These are phyloP conservation scores for Aquilaria agallochum DNA, from an alignment of 441 rosid species.

Conservation along the genomic window DNA sequence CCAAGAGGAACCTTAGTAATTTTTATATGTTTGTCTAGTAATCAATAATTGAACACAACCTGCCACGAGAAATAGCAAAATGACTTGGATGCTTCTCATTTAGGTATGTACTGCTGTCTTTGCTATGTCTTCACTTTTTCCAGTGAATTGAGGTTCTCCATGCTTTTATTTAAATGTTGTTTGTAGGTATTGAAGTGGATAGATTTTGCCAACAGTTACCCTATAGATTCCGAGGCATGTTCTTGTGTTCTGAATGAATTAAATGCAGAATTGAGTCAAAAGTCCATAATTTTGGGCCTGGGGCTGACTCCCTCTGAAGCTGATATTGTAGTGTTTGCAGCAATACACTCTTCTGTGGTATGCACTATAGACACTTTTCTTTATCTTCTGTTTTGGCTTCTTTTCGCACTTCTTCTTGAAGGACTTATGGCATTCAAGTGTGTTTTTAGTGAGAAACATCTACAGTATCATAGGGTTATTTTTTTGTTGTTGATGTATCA, in stretches of 20 bases:
- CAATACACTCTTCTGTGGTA: constrained; percentile 70
- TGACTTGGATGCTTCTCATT: no score
- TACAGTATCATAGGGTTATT: not conserved
- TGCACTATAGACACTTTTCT: constrained; percentile 13
- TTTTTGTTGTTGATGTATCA: constrained; percentile 18
- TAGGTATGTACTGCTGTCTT: no score
- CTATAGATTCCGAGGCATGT: constrained; percentile 39
- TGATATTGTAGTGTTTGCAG: constrained; percentile 70
- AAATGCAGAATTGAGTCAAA: constrained; percentile 56
- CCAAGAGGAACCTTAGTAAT: no score
- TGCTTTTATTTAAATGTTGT: constrained; percentile 1
- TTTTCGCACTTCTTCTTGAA: not conserved
- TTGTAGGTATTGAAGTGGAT: constrained; percentile 78
- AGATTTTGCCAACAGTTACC: constrained; percentile 61
- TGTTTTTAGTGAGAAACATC: not conserved
- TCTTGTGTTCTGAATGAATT: constrained; percentile 42
- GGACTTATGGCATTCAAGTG: not conserved
- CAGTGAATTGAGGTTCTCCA: no score
- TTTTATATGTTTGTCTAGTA: no score
- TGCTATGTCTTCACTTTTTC: no score
- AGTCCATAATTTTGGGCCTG: constrained; percentile 67
- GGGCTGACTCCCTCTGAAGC: constrained; percentile 74
- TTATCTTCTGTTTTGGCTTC: not conserved
- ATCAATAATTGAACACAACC: no score
- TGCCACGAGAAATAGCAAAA: no score